phyloP scores from a whole-genome alignment of 345 rosid species.

The Eutrema heterophyllum region DNA sequence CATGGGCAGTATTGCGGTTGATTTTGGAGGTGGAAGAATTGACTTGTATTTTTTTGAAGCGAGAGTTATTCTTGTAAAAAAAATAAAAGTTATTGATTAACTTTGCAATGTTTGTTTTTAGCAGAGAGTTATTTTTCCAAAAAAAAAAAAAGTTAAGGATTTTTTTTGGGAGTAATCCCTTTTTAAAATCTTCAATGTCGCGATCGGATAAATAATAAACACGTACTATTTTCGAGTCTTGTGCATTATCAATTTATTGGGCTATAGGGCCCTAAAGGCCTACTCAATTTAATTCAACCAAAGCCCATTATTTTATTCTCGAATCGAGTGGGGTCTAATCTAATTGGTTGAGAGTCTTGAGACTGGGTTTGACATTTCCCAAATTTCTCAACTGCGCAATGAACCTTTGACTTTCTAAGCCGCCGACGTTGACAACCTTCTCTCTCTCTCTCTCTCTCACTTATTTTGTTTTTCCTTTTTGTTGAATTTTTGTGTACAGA shows the following conservation, averaged over 20 bases:
- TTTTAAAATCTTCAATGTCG: not conserved
- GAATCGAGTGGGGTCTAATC: not conserved
- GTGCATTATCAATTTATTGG: not conserved
- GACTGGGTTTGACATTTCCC: conserved; percentile 14
- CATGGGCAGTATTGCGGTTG: too few species aligned
- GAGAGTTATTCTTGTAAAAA: too few species aligned
- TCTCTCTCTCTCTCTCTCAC: not conserved
- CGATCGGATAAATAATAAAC: too few species aligned
- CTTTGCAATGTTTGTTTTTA: too few species aligned
- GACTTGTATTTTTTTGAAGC: too few species aligned
- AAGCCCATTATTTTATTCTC: not conserved
- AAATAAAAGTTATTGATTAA: too few species aligned
- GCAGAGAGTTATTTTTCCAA: too few species aligned
- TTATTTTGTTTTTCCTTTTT: not conserved
- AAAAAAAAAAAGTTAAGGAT: too few species aligned
- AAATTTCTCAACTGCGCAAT: not conserved
- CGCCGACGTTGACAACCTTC: conserved; percentile 22
- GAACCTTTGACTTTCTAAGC: conserved; percentile 16
- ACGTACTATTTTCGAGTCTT: not conserved
- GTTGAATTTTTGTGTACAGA: not conserved
- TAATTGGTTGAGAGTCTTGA: not conserved
- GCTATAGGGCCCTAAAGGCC: not conserved
- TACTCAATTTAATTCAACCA: not conserved
- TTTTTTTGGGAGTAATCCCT: too few species aligned
- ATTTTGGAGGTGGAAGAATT: too few species aligned